These are phyloP conservation scores for Durio zibethinus DNA, from an alignment of 345 rosid species.

Conservation along the genomic window DNA sequence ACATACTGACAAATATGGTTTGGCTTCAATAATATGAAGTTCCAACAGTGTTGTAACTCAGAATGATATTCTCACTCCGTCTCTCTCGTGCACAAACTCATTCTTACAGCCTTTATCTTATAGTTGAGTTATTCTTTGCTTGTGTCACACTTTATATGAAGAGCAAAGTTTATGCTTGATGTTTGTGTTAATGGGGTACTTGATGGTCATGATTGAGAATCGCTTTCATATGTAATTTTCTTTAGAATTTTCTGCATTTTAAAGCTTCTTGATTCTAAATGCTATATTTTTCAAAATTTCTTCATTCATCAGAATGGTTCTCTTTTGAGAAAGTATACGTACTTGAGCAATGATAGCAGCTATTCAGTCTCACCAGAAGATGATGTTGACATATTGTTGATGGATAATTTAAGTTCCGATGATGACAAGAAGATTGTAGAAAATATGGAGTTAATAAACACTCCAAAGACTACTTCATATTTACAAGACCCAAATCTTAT, in stretches of 20 bases:
- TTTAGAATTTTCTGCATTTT: conserved; percentile 10
- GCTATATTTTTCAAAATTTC: background rate
- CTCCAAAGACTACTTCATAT: conserved; percentile 32
- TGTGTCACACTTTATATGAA: background rate
- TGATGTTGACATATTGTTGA: conserved; percentile 70
- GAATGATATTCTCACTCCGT: background rate
- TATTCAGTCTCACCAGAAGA: conserved; percentile 76
- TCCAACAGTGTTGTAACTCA: background rate
- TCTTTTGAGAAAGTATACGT: conserved; percentile 74
- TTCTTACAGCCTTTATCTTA: background rate
- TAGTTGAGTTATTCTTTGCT: background rate
- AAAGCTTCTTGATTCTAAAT: background rate
- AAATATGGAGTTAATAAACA: conserved; percentile 33
- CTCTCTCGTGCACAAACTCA: background rate
- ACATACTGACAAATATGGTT: background rate
- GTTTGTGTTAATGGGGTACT: background rate
- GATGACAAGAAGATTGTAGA: conserved; percentile 41
- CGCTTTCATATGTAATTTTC: background rate
- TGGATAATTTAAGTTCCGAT: conserved; percentile 46
- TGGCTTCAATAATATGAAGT: background rate
- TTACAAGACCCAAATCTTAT: conserved; percentile 37
- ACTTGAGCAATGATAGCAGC: conserved; percentile 93
- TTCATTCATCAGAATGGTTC: conserved; percentile 66
- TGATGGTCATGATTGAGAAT: background rate
- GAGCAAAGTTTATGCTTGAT: background rate